Evolutionary conservation across 2,329 filamentous ascomycete species (phyloP).

Genomic region (Aspergillus fumigatus): DNA sequence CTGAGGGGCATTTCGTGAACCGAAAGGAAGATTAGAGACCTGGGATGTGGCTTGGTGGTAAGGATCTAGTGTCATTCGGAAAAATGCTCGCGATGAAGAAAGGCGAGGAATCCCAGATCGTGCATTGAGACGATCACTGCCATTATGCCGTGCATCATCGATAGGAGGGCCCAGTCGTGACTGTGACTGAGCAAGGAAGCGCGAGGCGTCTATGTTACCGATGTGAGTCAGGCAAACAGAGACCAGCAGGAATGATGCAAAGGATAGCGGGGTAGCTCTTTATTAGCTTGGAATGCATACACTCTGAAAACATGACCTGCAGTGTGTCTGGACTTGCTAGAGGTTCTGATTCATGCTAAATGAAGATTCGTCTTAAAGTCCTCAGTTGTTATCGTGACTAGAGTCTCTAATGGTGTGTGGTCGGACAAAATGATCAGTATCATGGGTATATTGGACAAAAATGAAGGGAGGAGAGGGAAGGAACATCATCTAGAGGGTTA

Average conservation of each 20-base stretch:
- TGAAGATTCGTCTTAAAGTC: slow-evolving; percentile 1
- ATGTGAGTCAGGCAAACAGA: not conserved
- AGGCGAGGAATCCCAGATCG: slow-evolving; percentile 44
- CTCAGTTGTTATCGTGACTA: not conserved
- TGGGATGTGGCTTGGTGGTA: slow-evolving; percentile 71
- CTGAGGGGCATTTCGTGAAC: slow-evolving; percentile 68
- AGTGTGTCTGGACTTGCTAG: slow-evolving; percentile 1
- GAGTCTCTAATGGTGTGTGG: not conserved
- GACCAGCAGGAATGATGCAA: not conserved
- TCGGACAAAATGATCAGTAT: not conserved
- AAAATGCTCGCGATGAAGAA: slow-evolving; percentile 46
- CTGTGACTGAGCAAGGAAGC: slow-evolving; percentile 94
- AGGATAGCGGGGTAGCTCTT: not conserved
- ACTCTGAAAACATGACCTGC: slow-evolving; percentile 77
- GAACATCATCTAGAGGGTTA: not conserved
- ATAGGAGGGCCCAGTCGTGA: slow-evolving; percentile 75
- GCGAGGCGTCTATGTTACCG: slow-evolving; percentile 68
- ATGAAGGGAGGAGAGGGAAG: not conserved
- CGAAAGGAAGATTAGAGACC: slow-evolving; percentile 71
- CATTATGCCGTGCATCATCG: slow-evolving; percentile 47
- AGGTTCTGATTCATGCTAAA: not conserved
- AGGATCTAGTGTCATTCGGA: slow-evolving; percentile 62
- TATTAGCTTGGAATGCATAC: slow-evolving; percentile 49
- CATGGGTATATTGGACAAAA: not conserved
- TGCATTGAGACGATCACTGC: slow-evolving; percentile 45